Percentiles rank a stretch among this genome's conserved stretches.
phyloP scores from a whole-genome alignment of 495 filamentous ascomycete genomes.

The Penicillium argentinense region DNA sequence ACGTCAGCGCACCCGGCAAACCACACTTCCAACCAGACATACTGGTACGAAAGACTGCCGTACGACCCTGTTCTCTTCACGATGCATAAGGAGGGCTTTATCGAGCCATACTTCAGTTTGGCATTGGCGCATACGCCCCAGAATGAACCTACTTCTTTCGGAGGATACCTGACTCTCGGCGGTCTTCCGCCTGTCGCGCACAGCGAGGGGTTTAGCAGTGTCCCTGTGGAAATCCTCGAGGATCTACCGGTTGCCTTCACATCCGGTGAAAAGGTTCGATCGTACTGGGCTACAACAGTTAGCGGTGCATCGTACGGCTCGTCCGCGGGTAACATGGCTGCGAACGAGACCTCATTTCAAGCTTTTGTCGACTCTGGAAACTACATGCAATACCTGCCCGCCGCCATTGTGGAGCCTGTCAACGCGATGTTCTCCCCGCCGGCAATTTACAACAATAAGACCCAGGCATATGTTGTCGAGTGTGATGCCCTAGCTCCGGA shows the following conservation, averaged over 20 bases:
- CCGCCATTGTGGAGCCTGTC: conserved; percentile 54
- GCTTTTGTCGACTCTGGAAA: conserved; percentile 73
- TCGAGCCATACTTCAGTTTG: conserved; percentile 55
- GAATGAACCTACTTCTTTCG: conserved; percentile 15
- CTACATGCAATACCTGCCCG: conserved; percentile 58
- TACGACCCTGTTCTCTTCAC: conserved; percentile 60
- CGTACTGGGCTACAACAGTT: conserved; percentile 30
- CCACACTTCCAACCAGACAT: conserved; percentile 26
- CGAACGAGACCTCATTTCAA: conserved; percentile 24
- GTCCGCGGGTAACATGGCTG: background rate
- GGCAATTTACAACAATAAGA: conserved; percentile 36
- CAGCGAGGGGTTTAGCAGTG: conserved; percentile 11
- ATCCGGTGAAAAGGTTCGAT: conserved; percentile 7
- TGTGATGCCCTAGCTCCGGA: conserved; percentile 57
- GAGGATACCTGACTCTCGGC: conserved; percentile 29
- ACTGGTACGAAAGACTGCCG: conserved; percentile 24
- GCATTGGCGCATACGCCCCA: conserved; percentile 27
- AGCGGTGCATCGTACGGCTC: conserved; percentile 15
- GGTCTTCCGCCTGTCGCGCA: conserved; percentile 25
- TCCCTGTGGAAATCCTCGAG: conserved; percentile 25
- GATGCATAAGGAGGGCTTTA: conserved; percentile 53
- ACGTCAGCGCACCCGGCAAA: conserved; percentile 31
- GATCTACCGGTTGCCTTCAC: conserved; percentile 17
- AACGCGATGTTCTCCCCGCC: conserved; percentile 62
- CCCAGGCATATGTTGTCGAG: conserved; percentile 58